Base-by-base conservation (phyloP, 306 rosid species). In the Rosa rugosa region DNA sequence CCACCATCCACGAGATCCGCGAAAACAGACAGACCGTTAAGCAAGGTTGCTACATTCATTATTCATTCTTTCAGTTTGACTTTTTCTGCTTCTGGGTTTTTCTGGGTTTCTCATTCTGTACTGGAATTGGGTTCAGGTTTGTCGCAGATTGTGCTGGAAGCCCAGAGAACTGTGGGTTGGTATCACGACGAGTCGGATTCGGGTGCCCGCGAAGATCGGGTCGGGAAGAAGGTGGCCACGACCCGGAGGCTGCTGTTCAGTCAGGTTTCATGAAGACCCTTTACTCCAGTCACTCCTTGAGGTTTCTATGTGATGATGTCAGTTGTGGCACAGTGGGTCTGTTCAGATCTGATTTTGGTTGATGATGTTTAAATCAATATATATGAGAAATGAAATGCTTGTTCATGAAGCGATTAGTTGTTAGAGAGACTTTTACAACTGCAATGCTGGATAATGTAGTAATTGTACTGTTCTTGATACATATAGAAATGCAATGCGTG, bases 141-240 rank as follows among this genome's bases (percentile, higher is more conserved):
- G 25, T 91, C 98, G 76, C 93, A 93, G 85, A 89, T 93, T 85
- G 98, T 93, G 65, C 56, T 91, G 40, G 94, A 93, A 77, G 97
- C 97, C 63, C 98, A 91, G 87, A 91, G 80, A 89, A 75, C 98
- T 53, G 90, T 93, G 34, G 97, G 97, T 45, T 94, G 92, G 92
- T 86, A 86, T 83, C 87, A 84, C 83, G 88, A 80, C 84, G 91
- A 88, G 77, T 82, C 91, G 75, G 88, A 83, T 51, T 82, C 86
- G 38, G 89, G 91, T 1, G 12, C 71, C 65, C 77, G 34, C 22
- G 75, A 81, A 1, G 72, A 63, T 27, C 23, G 74, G 42, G 82
- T 63, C 71, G 77, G 63, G 54, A 79, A 76, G 76, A 82, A 85
- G 45, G 82, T 66, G 50, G 79, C 69, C 63, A 60, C 79, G 64